Base-by-base conservation (phyloP, 768 basidiomycete genomes). In the Lyophyllum shimeji region DNA sequence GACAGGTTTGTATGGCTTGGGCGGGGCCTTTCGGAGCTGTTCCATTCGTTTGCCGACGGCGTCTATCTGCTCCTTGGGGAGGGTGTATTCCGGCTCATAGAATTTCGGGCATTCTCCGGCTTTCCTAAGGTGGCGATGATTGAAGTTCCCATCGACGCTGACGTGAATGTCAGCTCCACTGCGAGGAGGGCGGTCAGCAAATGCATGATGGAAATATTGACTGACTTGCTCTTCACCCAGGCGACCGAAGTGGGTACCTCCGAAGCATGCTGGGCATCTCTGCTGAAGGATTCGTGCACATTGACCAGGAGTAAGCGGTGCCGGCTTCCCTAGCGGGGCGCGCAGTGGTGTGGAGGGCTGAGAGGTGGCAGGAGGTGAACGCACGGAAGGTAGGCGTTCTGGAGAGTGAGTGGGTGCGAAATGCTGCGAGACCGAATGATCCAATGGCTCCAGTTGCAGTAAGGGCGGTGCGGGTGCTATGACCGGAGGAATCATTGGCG, bases 101-200 rank as follows among this genome's bases (percentile, higher is more conserved):
- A 72, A 73, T 3, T 46, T 18, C 0, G 71, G 69, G 24, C 69
- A 64, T 42, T 76, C 65, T 2, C 72, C 73, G 0, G 65, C 69
- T 3, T 54, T 47, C 0, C 46, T 18, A 2, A 63, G 47, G 52
- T 80, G 76, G n/a, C 66, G 60, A 50, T 78, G 39, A 9, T 18
- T 40, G 39, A 40, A 40, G 39, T 40, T 40, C 39, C 39, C 17
- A 18, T 40, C 39, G 73, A 64, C 62, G 0, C 66, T 66, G 0
- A 77, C 57, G 37, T 76, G 73, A 9, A 77, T 62, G 52, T 78
- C 74, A 1, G 65, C 69, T 0, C 76, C 73, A 0, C 73, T 69
- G n/a, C n/a, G n/a, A n/a, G 18, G 39, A 27, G 33, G 23, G n/a
- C 20, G 5, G 56, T 37, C 59, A 42, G 46, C 39, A 21, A 9